These are phyloP conservation scores for Epithemia pelagica DNA, from an alignment of 108 stramenopile species.

Conservation along the genomic window DNA sequence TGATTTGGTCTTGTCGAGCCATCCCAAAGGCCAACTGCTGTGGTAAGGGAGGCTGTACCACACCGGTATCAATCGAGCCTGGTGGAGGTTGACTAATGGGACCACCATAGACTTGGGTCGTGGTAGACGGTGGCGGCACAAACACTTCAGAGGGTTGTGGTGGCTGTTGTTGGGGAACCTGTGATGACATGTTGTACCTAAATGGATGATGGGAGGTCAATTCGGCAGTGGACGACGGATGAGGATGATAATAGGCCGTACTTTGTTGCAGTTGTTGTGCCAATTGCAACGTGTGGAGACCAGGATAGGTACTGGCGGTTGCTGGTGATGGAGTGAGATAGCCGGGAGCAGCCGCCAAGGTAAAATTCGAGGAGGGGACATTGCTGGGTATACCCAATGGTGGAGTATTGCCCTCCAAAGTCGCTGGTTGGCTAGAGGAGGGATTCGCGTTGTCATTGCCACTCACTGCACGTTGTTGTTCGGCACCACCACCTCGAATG, in stretches of 20 bases:
- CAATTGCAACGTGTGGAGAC: neutral
- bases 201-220: no score
- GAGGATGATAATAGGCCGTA: no score
- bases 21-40: neutral
- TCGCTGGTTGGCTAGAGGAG: neutral
- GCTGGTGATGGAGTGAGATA: no score
- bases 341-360: neutral
- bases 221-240: no score
- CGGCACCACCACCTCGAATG: constrained; percentile 23
- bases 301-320: no score
- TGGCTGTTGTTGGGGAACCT: neutral
- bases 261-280: neutral
- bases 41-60: no score
- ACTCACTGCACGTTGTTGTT: neutral
- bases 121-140: neutral
- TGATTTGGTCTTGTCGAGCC: neutral
- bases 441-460: neutral
- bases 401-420: neutral
- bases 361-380: neutral
- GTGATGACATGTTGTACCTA: neutral
- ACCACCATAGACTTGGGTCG: neutral
- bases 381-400: neutral
- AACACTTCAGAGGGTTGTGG: neutral
- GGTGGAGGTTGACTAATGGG: no score
- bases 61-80: no score